phyloP scores from a whole-genome alignment of 192 early-diverging fungal species.

The Coemansia javaensis region DNA sequence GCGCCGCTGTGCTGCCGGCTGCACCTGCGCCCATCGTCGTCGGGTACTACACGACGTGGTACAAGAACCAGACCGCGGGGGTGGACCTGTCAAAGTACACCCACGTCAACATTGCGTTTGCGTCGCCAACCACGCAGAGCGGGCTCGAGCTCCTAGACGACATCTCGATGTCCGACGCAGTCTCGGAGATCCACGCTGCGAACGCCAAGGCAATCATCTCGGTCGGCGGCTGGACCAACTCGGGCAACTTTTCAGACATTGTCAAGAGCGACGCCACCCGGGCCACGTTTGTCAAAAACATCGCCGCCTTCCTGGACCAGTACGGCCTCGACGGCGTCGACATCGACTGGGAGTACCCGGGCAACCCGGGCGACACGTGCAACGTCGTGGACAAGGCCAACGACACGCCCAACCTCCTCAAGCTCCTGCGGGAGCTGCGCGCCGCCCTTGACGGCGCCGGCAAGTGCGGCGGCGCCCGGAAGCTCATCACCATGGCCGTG shows the following conservation, averaged over 20 bases:
- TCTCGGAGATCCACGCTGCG: slow-evolving; percentile 50
- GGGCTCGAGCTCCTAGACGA: slow-evolving; percentile 30
- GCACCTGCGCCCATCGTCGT: too few relatives aligned
- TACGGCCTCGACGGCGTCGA: slow-evolving; percentile 57
- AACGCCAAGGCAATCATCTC: slow-evolving; percentile 60
- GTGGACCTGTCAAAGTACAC: slow-evolving; percentile 54
- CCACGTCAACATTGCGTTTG: slow-evolving; percentile 67
- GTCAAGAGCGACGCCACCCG: slow-evolving; percentile 23
- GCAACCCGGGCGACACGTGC: slow-evolving; percentile 18
- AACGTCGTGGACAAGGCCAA: slow-evolving; percentile 44
- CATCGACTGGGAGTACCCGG: slow-evolving; percentile 69
- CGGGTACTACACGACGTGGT: too few relatives aligned
- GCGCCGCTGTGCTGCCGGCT: too few relatives aligned
- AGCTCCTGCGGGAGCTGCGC: slow-evolving; percentile 55
- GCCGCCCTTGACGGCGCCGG: too few relatives aligned
- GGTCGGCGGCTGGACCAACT: slow-evolving; percentile 66
- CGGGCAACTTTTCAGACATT: slow-evolving; percentile 48
- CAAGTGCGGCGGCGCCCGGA: slow-evolving; percentile 34
- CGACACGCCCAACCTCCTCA: slow-evolving; percentile 61
- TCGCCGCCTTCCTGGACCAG: slow-evolving; percentile 34
- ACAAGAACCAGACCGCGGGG: too few relatives aligned
- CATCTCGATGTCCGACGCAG: slow-evolving; percentile 40
- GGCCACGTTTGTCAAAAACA: slow-evolving; percentile 45
- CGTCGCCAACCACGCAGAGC: slow-evolving; percentile 33
- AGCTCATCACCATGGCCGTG: slow-evolving; percentile 62